These are phyloP conservation scores for Penicillium rolfsii DNA, from an alignment of 2,329 filamentous ascomycete genomes.

Conservation along the genomic window DNA sequence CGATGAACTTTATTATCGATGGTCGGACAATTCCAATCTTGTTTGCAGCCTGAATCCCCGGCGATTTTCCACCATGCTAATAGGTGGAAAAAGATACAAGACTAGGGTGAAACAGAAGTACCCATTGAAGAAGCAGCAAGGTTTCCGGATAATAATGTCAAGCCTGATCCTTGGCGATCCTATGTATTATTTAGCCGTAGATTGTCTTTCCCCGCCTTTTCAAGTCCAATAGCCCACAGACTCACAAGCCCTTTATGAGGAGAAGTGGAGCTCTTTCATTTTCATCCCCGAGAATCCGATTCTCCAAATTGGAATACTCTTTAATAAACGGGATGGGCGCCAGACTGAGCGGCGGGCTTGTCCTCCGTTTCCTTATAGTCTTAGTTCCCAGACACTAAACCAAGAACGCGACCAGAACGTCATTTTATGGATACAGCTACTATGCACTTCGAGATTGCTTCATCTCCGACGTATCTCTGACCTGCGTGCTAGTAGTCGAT, in stretches of 20 bases:
- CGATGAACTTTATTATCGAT: neutral
- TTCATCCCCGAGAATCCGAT: neutral
- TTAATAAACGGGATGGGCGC: neutral
- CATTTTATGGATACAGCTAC: slow-evolving; percentile 5
- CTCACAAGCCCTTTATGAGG: neutral
- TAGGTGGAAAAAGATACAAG: slow-evolving; percentile 22
- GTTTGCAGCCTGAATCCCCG: neutral
- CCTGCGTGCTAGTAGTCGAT: slow-evolving; percentile 8
- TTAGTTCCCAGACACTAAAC: slow-evolving; percentile 14
- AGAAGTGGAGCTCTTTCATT: neutral
- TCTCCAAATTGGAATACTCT: neutral
- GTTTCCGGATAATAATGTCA: neutral
- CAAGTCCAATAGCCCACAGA: neutral
- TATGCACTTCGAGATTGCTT: slow-evolving; percentile 10
- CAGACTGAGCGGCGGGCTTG: slow-evolving; percentile 6
- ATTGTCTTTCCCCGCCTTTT: slow-evolving; percentile 1
- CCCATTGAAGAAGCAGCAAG: neutral
- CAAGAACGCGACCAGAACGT: neutral
- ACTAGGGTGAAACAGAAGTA: neutral
- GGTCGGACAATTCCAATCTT: neutral
- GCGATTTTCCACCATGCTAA: neutral
- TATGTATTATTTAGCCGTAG: slow-evolving; percentile 19
- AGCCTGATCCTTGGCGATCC: neutral
- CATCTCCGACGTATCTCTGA: slow-evolving; percentile 15
- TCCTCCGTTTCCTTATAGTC: slow-evolving; percentile 26